phyloP scores from a whole-genome alignment of 2,329 filamentous ascomycete genomes.

The Aspergillus pseudoviridinutans region DNA sequence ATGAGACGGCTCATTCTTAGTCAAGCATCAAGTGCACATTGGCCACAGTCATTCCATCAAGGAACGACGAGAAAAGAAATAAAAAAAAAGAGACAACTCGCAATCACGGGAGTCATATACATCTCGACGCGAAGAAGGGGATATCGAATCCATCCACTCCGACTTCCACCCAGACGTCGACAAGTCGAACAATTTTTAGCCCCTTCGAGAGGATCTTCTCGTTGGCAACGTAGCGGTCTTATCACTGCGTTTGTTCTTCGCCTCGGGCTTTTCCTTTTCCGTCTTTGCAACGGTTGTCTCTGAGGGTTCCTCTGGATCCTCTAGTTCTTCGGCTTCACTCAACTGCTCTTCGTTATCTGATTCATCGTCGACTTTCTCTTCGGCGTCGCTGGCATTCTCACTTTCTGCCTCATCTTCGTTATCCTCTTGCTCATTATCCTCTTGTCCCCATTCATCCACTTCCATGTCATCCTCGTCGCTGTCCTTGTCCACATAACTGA shows the following conservation, averaged over 20 bases:
- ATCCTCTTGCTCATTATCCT: slow-evolving; percentile 24
- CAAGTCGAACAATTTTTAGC: not conserved
- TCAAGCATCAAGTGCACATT: not conserved
- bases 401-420: slow-evolving; percentile 24
- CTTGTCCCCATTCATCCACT: slow-evolving; percentile 36
- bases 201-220: slow-evolving; percentile 16
- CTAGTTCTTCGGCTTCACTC: slow-evolving; percentile 19
- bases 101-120: not conserved
- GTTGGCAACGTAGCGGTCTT: slow-evolving; percentile 15
- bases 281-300: not conserved
- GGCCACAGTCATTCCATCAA: slow-evolving; percentile 3
- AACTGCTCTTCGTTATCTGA: slow-evolving; percentile 9
- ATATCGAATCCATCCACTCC: not conserved
- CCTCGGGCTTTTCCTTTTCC: slow-evolving; percentile 5
- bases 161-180: not conserved
- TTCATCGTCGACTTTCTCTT: slow-evolving; percentile 15
- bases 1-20: not conserved
- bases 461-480: slow-evolving; percentile 44
- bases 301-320: slow-evolving; percentile 18
- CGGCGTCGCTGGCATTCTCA: slow-evolving; percentile 17
- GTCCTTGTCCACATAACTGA: slow-evolving; percentile 44
- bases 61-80: slow-evolving; percentile 1
- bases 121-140: not conserved
- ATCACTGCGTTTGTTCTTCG: slow-evolving; percentile 7
- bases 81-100: not conserved